Base-by-base conservation (phyloP, 495 filamentous ascomycete species). In the Hypoxylon trugodes region DNA sequence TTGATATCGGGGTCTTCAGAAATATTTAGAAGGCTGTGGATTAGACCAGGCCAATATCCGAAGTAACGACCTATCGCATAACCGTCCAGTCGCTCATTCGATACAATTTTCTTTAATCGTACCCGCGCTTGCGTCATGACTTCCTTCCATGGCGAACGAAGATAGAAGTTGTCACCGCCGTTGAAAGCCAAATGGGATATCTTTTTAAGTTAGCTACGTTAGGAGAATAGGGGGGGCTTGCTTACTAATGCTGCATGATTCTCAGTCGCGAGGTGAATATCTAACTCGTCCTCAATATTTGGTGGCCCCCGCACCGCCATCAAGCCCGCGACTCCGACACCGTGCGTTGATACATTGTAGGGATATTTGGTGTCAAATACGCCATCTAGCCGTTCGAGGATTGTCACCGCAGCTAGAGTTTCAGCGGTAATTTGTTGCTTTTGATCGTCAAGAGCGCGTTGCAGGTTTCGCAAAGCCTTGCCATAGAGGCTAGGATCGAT, bases 241-340 rank as follows among this genome's bases (percentile, higher is more conserved):
- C 56, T 18, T 49, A 60, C 62, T 2, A 66, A 18, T 1, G 56
- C 28, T 19, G 56, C 56, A n/a, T 66, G 63, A 33, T 55, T 66
- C 16, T 66, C 63, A 6, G 57, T 32, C 2, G 55, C 50, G 6
- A 66, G 38, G 8, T 61, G 63, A 5, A 66, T n/a, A 2, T 60
- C 63, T 4, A 61, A 37, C 4, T 61, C 16, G 10, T 66, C 56
- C 9, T 40, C n/a, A 15, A 42, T 43, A 15, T 52, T 49, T 7
- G 56, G 50, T 3, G 63, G 63, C 1, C 63, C 56, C 4, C 50
- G 35, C 12, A 15, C 40, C 6, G 47, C 24, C 56, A 66, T 52
- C 2, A 66, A 6, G 19, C 12, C 21, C 16, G 48, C 15, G 2
- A 66, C 56, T 32, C 62, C 55, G n/a, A 40, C 10, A 1, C 35